Base-by-base conservation (phyloP, 768 basidiomycete genomes). In the Exidia glandulosa region DNA sequence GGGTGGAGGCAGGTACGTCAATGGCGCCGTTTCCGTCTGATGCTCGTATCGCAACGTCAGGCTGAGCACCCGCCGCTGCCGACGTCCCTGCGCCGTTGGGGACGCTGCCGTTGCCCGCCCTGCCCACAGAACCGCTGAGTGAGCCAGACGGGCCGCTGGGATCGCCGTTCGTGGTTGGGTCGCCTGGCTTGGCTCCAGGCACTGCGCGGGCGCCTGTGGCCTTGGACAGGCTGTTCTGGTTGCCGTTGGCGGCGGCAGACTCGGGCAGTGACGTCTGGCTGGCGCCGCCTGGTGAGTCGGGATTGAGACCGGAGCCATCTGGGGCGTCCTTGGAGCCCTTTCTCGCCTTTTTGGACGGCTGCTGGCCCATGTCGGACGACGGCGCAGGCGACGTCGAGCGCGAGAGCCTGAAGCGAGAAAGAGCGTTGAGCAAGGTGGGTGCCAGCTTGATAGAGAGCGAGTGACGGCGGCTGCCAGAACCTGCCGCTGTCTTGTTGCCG, bases 261-360 rank as follows among this genome's bases (percentile, higher is more conserved):
- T 54, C 50, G 12, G 50, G 50, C 50, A 54, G 56, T 32, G 56
- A 58, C 25, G 27, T 31, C 52, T 74, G 70, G 60, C 63, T 69
- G 57, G 63, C 55, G 62, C 79, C 79, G 62, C 81, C 78, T 36
- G 70, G 65, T 32, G 72, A 67, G 27, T 73, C 48, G 19, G 58
- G 34, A 54, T 29, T 59, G 32, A 74, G 72, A 32, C 57, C 47
- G 58, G 72, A 66, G 47, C 64, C 66, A 56, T 85, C 81, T 69
- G 76, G 81, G 65, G 84, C 85, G 71, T 89, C 88, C 73, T 84
- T 88, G 60, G 75, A 72, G 57, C 75, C 72, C 75, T 86, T 88
- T 79, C 82, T 87, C 66, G 81, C 74, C 80, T 86, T 89, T 79
- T 87, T 90, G 65, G 88, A 90, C 68, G 84, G 82, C 75, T 87